A percentile compares a stretch with the other conserved stretches of the same genome.
Conservation (phyloP, 441 rosid species). For the Melastoma candidum region DNA sequence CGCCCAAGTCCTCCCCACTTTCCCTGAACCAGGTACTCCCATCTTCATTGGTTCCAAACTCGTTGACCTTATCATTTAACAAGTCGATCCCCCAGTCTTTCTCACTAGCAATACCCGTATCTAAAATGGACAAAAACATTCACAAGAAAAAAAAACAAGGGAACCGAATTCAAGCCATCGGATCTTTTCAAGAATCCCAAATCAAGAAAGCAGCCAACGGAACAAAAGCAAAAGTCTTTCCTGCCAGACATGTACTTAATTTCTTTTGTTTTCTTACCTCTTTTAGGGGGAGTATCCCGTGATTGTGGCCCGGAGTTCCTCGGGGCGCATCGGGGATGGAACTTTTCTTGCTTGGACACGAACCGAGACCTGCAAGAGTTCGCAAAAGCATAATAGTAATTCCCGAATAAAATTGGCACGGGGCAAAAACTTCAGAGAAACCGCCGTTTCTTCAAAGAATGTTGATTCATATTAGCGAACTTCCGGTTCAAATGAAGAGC, state of each 20-base stretch:
- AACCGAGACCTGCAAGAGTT: slow-evolving; percentile 40
- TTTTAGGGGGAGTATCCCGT: slow-evolving; percentile 85
- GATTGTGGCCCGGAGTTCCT: slow-evolving; percentile 85
- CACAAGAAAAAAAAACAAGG: neutral
- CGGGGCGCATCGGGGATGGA: slow-evolving; percentile 74
- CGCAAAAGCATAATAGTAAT: too few relatives aligned
- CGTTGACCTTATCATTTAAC: slow-evolving; percentile 72
- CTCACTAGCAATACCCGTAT: slow-evolving; percentile 96
- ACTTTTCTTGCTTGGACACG: slow-evolving; percentile 68
- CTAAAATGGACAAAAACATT: slow-evolving; percentile 28
- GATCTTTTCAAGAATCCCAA: neutral
- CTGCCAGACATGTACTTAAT: too few relatives aligned
- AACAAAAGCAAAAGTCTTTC: neutral
- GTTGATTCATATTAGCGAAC: too few relatives aligned
- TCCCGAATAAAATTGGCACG: too few relatives aligned
- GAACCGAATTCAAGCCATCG: neutral
- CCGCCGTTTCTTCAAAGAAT: too few relatives aligned
- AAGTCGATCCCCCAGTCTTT: slow-evolving; percentile 93
- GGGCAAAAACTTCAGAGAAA: too few relatives aligned
- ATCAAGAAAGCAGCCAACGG: neutral
- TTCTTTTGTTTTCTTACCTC: slow-evolving; percentile 37
- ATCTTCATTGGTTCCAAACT: slow-evolving; percentile 87
- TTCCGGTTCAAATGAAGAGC: too few relatives aligned
- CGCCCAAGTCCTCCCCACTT: slow-evolving; percentile 78
- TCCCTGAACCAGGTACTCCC: slow-evolving; percentile 88